Evolutionary conservation across 1,139 yeast species (phyloP), one percentile per base, ranked within the genome.

Genomic region (Sugiyamaella castrensis): DNA sequence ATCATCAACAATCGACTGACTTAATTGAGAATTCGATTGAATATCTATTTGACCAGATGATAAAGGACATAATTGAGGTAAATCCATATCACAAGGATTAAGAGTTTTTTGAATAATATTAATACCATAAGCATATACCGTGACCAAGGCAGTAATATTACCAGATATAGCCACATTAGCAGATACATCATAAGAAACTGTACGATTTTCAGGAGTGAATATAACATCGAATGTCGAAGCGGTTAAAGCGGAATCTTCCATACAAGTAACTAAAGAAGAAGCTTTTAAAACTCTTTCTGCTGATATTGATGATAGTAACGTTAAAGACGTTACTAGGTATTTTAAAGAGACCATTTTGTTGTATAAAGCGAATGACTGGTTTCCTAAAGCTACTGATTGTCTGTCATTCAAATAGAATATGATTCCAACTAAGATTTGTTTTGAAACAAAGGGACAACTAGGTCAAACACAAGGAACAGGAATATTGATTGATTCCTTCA

Each of bases 1-100:
- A 48, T 76, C 68, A 11, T 69, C 64, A 7, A 80, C 72, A 51
- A 84, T 67, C 43, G 69, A 67, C 2, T 61, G 48, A 28, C 73
- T 58, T 28, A 91, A 61, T 8, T 61, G 55, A 57, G 84, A 78
- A 42, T 73, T 69, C 36, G 87, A 78, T 47, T 72, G 66, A 46
- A 89, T 75, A 57, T 87, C 94, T 60, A 92, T 79, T 69, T 89
- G 87, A 39, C 98, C 98, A 2, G 96, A 80, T 36, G 81, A 69
- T 54, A 92, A 73, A 2, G 98, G 98, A 73, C 98, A 94, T 43
- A 84, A 66, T 39, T 76, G 73, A 16, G 47, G 52, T 37, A 59
- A 50, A 53, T 77, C 76, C 55, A 79, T 64, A 47, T 73, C 70
- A 73, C 99, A 94, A 38, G 94, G 80, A 49, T 84, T 72, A 41